Base-by-base conservation (phyloP, 2,329 filamentous ascomycete species). In the Fusarium poae region DNA sequence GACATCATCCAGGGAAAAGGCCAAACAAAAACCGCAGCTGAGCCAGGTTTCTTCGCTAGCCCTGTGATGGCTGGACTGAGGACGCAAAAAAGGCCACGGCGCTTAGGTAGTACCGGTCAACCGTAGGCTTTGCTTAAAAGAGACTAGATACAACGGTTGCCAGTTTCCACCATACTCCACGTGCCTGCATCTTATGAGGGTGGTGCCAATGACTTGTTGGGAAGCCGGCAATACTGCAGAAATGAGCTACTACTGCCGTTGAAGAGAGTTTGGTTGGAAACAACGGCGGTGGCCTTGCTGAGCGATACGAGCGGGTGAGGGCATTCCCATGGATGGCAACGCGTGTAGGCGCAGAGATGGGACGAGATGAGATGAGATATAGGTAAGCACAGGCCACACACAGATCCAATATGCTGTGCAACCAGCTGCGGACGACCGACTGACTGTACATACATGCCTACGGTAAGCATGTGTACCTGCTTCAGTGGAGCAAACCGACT, bases 141-240 rank as follows among this genome's bases (percentile, higher is more conserved):
- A 61, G 71, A 64, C 49, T 53, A 72, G 61, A 59, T 54, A 56
- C 39, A 72, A 72, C 69, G 62, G 69, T 69, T 73, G 64, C 52
- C 66, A 63, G 68, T 69, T 73, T 67, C 55, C 66, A 62, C 57
- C 48, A 63, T 64, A 51, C 63, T 65, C 71, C 71, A 72, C 66
- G 71, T 70, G 71, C 66, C 64, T 69, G 62, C 40, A 50, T 51
- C n/a, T 52, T 42, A 13, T 34, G 59, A 59, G 53, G 61, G 57
- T 63, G 58, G 66, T 68, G 67, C 59, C 64, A 67, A 62, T 62
- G 62, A 43, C 30, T 44, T 42, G 30, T 46, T 45, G 39, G 49
- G 35, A 23, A 37, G 20, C 52, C 52, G 53, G 60, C 52, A 55
- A 62, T 53, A 49, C 66, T 70, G 52, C 27, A 25, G 43, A 44